Evolutionary conservation across 1,139 yeast species (phyloP).

Genomic region (Yamadazyma taylorii): DNA sequence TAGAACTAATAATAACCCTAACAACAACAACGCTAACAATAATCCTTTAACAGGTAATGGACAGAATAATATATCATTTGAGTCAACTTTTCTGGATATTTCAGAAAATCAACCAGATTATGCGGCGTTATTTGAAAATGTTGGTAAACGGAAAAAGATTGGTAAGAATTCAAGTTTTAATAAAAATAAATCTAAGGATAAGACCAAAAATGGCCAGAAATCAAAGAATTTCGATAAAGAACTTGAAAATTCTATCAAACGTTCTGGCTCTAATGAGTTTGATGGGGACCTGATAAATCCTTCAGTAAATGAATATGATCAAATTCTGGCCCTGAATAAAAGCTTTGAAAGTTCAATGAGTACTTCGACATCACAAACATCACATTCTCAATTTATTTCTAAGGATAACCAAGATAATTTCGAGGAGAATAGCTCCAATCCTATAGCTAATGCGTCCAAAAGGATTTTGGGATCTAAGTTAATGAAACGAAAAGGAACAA

Average conservation of each 20-base stretch:
- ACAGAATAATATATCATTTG: conserved; percentile 3
- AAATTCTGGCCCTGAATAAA: conserved; percentile 17
- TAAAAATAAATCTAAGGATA: conserved; percentile 6
- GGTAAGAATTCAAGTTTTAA: conserved; percentile 20
- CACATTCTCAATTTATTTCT: conserved; percentile 12
- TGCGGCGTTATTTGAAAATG: conserved; percentile 47
- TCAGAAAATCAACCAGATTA: conserved; percentile 39
- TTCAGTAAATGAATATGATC: conserved; percentile 7
- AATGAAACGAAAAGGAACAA: conserved; percentile 18
- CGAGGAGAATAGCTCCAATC: conserved; percentile 1
- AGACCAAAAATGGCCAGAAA: conserved; percentile 15
- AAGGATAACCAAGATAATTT: conserved; percentile 3
- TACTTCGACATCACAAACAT: conserved; percentile 22
- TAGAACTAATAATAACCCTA: conserved; percentile 15
- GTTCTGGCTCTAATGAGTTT: background rate
- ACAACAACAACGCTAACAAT: conserved; percentile 5
- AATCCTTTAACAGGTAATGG: background rate
- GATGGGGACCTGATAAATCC: background rate
- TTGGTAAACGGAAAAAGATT: conserved; percentile 42
- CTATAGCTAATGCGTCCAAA: conserved; percentile 39
- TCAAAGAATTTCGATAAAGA: conserved; percentile 12
- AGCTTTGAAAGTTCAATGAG: conserved; percentile 18
- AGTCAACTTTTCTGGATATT: conserved; percentile 5
- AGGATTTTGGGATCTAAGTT: conserved; percentile 42
- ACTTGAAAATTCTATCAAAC: conserved; percentile 4